phyloP scores from a whole-genome alignment of 2,329 filamentous ascomycete species.

The Penicillium sp. region DNA sequence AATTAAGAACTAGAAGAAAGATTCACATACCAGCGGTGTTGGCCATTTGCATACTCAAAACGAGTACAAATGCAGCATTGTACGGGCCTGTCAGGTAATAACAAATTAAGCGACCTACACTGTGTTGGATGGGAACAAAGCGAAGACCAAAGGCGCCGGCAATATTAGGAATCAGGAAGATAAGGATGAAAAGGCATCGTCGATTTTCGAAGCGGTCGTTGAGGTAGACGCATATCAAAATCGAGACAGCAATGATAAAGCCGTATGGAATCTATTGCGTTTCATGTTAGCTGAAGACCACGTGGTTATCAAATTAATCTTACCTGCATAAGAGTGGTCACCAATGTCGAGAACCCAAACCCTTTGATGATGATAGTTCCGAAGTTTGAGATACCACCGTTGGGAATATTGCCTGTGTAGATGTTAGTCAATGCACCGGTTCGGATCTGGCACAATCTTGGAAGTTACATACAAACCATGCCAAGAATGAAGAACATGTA shows the following conservation, averaged over 20 bases:
- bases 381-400: conserved; percentile 53
- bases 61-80: conserved; percentile 47
- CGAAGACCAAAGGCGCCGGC: conserved; percentile 51
- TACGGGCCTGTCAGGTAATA: conserved; percentile 51
- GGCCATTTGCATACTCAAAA: conserved; percentile 40
- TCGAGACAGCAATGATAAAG: conserved; percentile 44
- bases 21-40: conserved; percentile 37
- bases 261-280: conserved; percentile 40
- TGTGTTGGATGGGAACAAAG: conserved; percentile 44
- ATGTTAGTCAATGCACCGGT: neutral
- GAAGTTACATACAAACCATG: conserved; percentile 31
- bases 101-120: conserved; percentile 50
- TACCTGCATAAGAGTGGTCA: conserved; percentile 47
- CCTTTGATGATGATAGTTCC: conserved; percentile 52
- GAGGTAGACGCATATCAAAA: conserved; percentile 42
- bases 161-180: conserved; percentile 54
- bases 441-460: too few relatives aligned
- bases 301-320: neutral
- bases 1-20: too few relatives aligned
- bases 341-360: conserved; percentile 48
- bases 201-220: conserved; percentile 43
- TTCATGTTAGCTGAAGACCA: neutral
- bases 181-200: conserved; percentile 47
- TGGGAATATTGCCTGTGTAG: conserved; percentile 40
- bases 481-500: conserved; percentile 51